Evolutionary conservation across 164 flowering plant species (phyloP), one percentile per base, ranked within the genome.

Genomic region (Nelumbo lutea): DNA sequence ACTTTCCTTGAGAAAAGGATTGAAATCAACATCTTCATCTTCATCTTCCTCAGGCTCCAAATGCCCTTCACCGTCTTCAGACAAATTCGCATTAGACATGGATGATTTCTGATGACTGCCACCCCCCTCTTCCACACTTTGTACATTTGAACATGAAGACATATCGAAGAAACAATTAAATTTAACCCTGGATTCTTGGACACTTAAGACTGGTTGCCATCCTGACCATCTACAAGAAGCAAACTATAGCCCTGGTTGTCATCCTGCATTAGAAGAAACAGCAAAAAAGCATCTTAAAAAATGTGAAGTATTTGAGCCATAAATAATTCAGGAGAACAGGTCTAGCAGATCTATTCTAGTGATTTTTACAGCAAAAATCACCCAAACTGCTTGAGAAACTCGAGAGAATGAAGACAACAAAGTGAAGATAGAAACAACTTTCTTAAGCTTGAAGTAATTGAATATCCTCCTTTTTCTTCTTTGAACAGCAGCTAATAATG

Each of bases 21-120:
- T 86, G 64, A 93, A 93, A 75, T 93, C 97, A 6, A 79, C 76
- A 72, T 86, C 89, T 62, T 81, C 89, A 2, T 85, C 85, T 65
- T 83, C 86, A 44, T 83, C 83, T 53, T 80, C 88, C 48, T 75
- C 76, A 5, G 52, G 69, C 62, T 65, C 71, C 41, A 69, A 69
- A 41, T 61, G 71, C 11, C 66, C 66, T 15, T 72, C 61, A 61
- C 40, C 65, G 53, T 9, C 70, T 60, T 60, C 69, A 38, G 74
- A 42, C 3, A 51, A 48, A 39, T 64, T 60, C 11, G 51, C 48
- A 45, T 39, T 56, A 59, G 53, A 64, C 60, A 14, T 6, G 42
- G 60, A 27, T 8, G 42, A 39, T 57, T 63, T 71, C 41, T 39
- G 62, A 27, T 66, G 52, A 52, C 61, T 43, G 65, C 44, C 27